These are phyloP conservation scores for Kazachstania martiniae DNA, from an alignment of 805 yeast genomes.

Conservation along the genomic window DNA sequence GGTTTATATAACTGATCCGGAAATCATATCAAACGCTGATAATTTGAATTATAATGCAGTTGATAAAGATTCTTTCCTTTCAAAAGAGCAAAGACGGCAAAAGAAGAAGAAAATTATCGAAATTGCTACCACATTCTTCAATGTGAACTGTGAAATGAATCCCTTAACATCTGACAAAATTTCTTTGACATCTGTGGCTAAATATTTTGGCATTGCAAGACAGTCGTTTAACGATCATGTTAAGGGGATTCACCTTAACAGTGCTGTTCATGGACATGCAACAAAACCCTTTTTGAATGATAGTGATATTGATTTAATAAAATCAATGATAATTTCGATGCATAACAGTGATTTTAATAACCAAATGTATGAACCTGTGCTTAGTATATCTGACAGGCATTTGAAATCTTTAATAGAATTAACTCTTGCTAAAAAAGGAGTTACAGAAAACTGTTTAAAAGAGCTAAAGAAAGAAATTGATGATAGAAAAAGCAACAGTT, in stretches of 20 bases:
- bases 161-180: background rate
- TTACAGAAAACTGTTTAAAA: background rate
- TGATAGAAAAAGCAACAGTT: background rate
- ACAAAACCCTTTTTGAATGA: slow-evolving; percentile 4
- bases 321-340: background rate
- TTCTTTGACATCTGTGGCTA: slow-evolving; percentile 4
- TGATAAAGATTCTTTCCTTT: slow-evolving; percentile 1
- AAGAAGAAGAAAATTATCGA: slow-evolving; percentile 5
- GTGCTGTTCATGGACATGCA: slow-evolving; percentile 5
- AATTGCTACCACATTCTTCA: slow-evolving; percentile 5
- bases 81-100: slow-evolving; percentile 2
- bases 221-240: slow-evolving; percentile 9
- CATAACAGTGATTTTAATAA: background rate
- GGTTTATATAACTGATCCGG: slow-evolving; percentile 5
- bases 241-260: slow-evolving; percentile 5
- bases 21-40: slow-evolving; percentile 1
- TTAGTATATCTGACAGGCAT: slow-evolving; percentile 4
- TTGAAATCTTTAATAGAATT: slow-evolving; percentile 3
- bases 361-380: background rate
- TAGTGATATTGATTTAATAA: slow-evolving; percentile 2
- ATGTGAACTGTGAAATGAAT: background rate
- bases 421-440: background rate
- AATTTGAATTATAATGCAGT: slow-evolving; percentile 4
- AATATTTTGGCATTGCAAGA: slow-evolving; percentile 7
- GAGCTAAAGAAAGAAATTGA: background rate